Conservation (phyloP, 768 basidiomycete genomes). For the Botryobasidium botryosum region DNA sequence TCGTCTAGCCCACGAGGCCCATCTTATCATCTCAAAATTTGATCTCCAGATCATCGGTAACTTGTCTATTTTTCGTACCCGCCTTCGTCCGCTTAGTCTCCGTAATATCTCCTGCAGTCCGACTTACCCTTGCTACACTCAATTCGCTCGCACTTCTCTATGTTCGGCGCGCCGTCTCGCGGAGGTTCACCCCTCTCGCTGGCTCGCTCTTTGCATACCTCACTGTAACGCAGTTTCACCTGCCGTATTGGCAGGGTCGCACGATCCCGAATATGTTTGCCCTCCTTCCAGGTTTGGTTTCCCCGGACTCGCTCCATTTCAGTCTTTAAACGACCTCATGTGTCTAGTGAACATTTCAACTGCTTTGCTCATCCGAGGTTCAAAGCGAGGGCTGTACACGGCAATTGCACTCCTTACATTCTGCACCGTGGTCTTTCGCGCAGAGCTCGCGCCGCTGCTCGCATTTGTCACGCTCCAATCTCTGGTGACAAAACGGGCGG, state of each 20-base stretch:
- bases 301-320: background rate
- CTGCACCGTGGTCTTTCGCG: conserved; percentile 54
- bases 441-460: conserved; percentile 59
- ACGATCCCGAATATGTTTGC: conserved; percentile 94
- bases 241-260: conserved; percentile 85
- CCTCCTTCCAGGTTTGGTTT: conserved; percentile 45
- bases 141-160: conserved; percentile 48
- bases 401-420: conserved; percentile 49
- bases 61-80: conserved; percentile 15
- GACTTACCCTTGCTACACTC: conserved; percentile 48
- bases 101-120: conserved; percentile 30
- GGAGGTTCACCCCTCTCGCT: conserved; percentile 44
- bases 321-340: background rate
- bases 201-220: conserved; percentile 46
- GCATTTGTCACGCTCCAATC: conserved; percentile 41
- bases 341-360: conserved; percentile 41
- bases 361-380: conserved; percentile 32
- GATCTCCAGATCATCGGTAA: conserved; percentile 55
- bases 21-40: conserved; percentile 36
- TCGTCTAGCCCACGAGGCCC: conserved; percentile 25
- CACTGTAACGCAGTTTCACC: conserved; percentile 74
- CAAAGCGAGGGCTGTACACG: conserved; percentile 18
- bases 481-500: conserved; percentile 26
- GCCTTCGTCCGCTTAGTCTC: background rate
- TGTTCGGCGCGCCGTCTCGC: conserved; percentile 42